Conservation (phyloP, 2,329 filamentous ascomycete species). For the Cordyceps pruinosa region DNA sequence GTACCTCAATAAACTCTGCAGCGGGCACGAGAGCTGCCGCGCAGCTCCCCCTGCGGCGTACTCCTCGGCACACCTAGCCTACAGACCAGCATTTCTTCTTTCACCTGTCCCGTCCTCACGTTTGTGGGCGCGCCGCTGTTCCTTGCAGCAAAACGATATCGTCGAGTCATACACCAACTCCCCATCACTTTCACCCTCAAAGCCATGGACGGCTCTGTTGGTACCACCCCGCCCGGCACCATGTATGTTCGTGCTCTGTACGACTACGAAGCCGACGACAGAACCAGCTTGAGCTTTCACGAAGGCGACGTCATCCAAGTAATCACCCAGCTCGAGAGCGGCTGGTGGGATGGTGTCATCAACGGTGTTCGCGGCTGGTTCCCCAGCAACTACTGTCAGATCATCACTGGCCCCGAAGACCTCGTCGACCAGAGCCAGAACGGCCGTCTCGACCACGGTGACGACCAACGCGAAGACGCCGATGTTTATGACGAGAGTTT, state of each 20-base stretch:
- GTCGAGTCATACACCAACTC: neutral
- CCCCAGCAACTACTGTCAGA: conserved; percentile 95
- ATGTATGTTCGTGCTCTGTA: conserved; percentile 95
- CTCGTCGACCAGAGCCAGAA: conserved; percentile 55
- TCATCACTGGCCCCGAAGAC: conserved; percentile 72
- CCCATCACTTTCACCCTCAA: conserved; percentile 7
- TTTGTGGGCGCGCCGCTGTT: conserved; percentile 11
- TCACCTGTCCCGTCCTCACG: conserved; percentile 17
- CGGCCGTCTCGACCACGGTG: conserved; percentile 44
- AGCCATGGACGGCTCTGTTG: conserved; percentile 55
- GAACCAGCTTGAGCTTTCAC: conserved; percentile 92
- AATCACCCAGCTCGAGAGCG: conserved; percentile 94
- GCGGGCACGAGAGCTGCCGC: conserved; percentile 10
- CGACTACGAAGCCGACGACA: conserved; percentile 96
- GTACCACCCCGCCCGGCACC: conserved; percentile 54
- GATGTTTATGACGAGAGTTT: conserved; percentile 61
- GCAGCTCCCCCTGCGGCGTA: conserved; percentile 3
- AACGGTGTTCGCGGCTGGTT: conserved; percentile 97
- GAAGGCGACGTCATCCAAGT: conserved; percentile 97
- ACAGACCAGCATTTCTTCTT: neutral
- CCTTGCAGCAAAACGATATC: too few relatives aligned
- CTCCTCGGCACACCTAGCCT: neutral
- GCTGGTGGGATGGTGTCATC: conserved; percentile 99
- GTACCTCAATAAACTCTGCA: conserved; percentile 7
- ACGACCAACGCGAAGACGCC: conserved; percentile 58